A percentile compares a stretch with the other conserved stretches of the same genome.
These are phyloP conservation scores for Castanea crenata DNA, from an alignment of 306 rosid species.

Conservation along the genomic window DNA sequence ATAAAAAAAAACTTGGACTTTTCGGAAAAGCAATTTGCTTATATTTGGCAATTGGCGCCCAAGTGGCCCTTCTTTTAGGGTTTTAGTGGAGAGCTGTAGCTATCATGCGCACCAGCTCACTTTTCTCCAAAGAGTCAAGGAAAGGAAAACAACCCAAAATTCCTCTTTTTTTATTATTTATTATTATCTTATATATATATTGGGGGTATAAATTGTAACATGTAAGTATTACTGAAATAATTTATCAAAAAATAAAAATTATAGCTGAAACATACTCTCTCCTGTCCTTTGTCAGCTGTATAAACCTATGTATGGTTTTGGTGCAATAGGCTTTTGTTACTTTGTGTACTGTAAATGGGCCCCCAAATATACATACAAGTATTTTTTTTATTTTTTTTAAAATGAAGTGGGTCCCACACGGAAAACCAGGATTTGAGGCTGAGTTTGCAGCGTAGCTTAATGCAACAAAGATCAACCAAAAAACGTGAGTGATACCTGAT, in stretches of 20 bases:
- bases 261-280: background rate
- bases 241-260: too few relatives aligned
- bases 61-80: constrained; percentile 30
- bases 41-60: constrained; percentile 4
- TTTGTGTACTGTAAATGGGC: background rate
- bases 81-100: constrained; percentile 47
- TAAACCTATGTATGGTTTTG: constrained; percentile 15
- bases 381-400: background rate
- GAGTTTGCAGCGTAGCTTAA: background rate
- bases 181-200: too few relatives aligned
- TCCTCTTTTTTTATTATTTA: background rate
- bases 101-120: constrained; percentile 87
- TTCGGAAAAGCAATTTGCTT: background rate
- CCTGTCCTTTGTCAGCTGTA: background rate
- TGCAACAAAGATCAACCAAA: constrained; percentile 26
- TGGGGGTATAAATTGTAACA: too few relatives aligned
- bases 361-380: background rate
- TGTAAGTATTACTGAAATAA: too few relatives aligned
- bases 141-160: too few relatives aligned
- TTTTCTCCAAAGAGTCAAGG: background rate
- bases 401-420: constrained; percentile 26
- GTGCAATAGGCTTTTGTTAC: background rate
- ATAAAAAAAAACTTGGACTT: too few relatives aligned
- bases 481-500: constrained; percentile 27
- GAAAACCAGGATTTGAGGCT: constrained; percentile 14